Evolutionary conservation across 2,329 filamentous ascomycete genomes (phyloP).

Genomic region (Claviceps pazoutovae): DNA sequence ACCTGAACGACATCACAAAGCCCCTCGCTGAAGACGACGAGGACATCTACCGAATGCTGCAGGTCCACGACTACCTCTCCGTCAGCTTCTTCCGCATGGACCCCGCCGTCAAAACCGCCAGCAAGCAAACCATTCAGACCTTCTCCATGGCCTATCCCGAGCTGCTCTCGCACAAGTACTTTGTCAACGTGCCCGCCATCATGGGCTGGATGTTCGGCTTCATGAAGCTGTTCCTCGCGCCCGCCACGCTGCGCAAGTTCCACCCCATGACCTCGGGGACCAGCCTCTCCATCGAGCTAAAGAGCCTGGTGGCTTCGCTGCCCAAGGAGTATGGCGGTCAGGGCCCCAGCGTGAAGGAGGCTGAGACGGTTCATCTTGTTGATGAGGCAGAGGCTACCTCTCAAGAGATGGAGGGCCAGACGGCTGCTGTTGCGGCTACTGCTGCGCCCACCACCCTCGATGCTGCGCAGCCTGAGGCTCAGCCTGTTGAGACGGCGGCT

Average conservation of each 20-base stretch:
- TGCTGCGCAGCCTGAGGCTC: slow-evolving; percentile 1
- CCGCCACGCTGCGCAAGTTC: slow-evolving; percentile 66
- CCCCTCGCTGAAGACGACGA: slow-evolving; percentile 58
- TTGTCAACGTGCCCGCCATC: slow-evolving; percentile 80
- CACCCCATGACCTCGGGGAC: slow-evolving; percentile 63
- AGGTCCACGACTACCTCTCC: slow-evolving; percentile 85
- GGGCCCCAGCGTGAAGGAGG: slow-evolving; percentile 31
- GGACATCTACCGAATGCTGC: slow-evolving; percentile 82
- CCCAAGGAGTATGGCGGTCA: slow-evolving; percentile 71
- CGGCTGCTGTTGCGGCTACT: slow-evolving; percentile 3
- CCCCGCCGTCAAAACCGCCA: slow-evolving; percentile 59
- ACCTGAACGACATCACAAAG: slow-evolving; percentile 52
- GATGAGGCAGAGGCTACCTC: slow-evolving; percentile 5
- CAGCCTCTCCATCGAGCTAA: slow-evolving; percentile 49
- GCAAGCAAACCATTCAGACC: slow-evolving; percentile 65
- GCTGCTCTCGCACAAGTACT: slow-evolving; percentile 75
- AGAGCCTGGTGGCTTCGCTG: slow-evolving; percentile 45
- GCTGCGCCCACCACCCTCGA: slow-evolving; percentile 2
- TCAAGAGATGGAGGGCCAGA: slow-evolving; percentile 4
- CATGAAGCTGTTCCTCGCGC: slow-evolving; percentile 61
- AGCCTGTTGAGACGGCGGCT: not conserved
- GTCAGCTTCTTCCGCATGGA: slow-evolving; percentile 79
- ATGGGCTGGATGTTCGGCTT: slow-evolving; percentile 78
- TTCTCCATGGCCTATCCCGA: slow-evolving; percentile 81
- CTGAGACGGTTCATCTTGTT: slow-evolving; percentile 17